Evolutionary conservation across 2,329 filamentous ascomycete species (phyloP).

Genomic region (Cryphonectria nitschkei): DNA sequence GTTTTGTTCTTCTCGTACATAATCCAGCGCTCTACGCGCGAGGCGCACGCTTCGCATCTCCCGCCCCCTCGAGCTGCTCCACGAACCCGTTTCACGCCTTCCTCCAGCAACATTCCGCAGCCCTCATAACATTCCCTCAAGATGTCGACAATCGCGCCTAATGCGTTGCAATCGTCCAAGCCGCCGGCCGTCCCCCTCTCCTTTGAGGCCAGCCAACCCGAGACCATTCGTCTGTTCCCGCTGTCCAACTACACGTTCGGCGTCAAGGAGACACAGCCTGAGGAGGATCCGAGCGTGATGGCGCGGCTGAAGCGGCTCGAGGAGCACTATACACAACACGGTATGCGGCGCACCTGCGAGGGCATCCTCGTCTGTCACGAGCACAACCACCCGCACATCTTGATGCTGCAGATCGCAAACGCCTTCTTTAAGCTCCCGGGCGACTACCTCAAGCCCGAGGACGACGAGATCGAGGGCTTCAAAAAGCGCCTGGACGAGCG

Average conservation of each 20-base stretch:
- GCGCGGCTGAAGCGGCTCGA: constrained; percentile 92
- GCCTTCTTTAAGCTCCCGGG: constrained; percentile 99
- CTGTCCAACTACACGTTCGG: constrained; percentile 99
- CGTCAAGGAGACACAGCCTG: constrained; percentile 96
- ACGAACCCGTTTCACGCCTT: background rate
- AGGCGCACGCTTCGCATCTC: background rate
- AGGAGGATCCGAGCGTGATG: constrained; percentile 94
- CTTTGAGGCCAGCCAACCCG: constrained; percentile 88
- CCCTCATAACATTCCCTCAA: constrained; percentile 25
- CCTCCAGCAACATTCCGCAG: background rate
- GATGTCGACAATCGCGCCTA: constrained; percentile 86
- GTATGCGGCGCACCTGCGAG: constrained; percentile 97
- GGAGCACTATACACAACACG: constrained; percentile 88
- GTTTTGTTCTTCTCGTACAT: background rate
- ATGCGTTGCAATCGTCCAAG: constrained; percentile 75
- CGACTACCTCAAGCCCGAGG: constrained; percentile 87
- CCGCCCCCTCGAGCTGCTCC: background rate
- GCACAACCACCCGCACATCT: constrained; percentile 97
- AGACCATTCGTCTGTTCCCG: constrained; percentile 88
- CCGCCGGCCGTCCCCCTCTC: constrained; percentile 78
- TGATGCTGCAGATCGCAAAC: constrained; percentile 99
- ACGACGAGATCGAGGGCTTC: constrained; percentile 94
- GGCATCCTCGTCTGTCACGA: constrained; percentile 97
- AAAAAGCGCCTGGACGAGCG: constrained; percentile 90
- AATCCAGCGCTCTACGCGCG: background rate